Evolutionary conservation across 495 filamentous ascomycete species (phyloP).

Genomic region (Daldinia bambusicola): DNA sequence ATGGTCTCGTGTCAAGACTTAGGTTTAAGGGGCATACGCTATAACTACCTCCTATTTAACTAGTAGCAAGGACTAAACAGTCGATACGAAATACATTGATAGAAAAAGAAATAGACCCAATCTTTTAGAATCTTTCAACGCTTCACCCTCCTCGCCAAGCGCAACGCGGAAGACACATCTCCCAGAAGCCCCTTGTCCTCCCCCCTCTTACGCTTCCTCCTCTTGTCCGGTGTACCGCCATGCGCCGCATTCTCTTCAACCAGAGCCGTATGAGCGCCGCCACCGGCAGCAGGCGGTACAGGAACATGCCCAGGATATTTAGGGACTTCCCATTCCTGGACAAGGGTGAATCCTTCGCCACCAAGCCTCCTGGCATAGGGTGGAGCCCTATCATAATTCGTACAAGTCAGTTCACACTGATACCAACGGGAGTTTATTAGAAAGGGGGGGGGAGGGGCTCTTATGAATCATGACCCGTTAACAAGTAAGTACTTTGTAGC

Average conservation of each 20-base stretch:
- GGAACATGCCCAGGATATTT: not conserved
- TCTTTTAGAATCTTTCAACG: not conserved
- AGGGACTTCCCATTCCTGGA: not conserved
- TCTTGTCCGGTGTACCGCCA: not conserved
- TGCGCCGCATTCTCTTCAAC: not conserved
- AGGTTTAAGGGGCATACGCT: not conserved
- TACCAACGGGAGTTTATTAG: no score
- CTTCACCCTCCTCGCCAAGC: conserved; percentile 7
- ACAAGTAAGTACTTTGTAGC: not conserved
- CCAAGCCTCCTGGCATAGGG: not conserved
- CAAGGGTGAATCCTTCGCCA: not conserved
- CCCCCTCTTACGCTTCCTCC: not conserved
- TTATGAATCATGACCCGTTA: not conserved
- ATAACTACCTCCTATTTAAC: not conserved
- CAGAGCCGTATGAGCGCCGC: not conserved
- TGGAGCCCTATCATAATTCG: not conserved
- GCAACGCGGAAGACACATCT: conserved; percentile 3
- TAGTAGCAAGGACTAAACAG: not conserved
- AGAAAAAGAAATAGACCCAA: not conserved
- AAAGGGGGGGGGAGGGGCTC: not conserved
- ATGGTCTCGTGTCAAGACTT: not conserved
- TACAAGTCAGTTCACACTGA: not conserved
- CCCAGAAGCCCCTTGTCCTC: not conserved
- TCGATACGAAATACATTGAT: not conserved
- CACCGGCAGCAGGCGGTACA: no score